Conservation (phyloP, 371 early-diverging fungal genomes). For the Apophysomyces ossiformis region DNA sequence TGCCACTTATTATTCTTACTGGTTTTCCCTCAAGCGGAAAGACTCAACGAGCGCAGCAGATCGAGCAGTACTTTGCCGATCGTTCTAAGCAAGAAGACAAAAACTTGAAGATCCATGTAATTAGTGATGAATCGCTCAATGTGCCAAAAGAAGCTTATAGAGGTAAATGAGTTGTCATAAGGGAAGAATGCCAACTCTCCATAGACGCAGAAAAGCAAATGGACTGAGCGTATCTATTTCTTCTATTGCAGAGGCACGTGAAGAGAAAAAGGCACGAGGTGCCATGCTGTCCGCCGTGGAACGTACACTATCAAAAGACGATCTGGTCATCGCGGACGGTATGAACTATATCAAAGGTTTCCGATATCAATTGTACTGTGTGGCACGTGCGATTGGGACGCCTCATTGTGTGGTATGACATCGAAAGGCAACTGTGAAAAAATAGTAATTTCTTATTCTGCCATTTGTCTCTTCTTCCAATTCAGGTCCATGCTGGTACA, state of each 20-base stretch:
- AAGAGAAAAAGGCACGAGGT: slow-evolving; percentile 94
- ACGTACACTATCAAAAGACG: slow-evolving; percentile 76
- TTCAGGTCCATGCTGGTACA: slow-evolving; percentile 73
- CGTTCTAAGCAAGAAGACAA: slow-evolving; percentile 55
- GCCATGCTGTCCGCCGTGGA: slow-evolving; percentile 91
- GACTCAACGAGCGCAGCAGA: slow-evolving; percentile 77
- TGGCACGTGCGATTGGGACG: slow-evolving; percentile 86
- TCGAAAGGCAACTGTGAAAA: background rate
- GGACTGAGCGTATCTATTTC: background rate
- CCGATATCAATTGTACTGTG: slow-evolving; percentile 95
- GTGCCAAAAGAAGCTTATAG: slow-evolving; percentile 68
- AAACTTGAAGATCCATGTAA: slow-evolving; percentile 62
- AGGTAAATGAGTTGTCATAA: slow-evolving; percentile 35
- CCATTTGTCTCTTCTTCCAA: background rate
- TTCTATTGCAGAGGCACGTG: slow-evolving; percentile 49
- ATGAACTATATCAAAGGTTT: slow-evolving; percentile 98
- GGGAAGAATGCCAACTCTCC: too few relatives aligned
- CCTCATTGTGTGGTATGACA: slow-evolving; percentile 83
- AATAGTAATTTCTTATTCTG: background rate
- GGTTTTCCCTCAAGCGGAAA: slow-evolving; percentile 94
- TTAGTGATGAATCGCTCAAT: slow-evolving; percentile 82
- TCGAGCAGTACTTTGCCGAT: slow-evolving; percentile 66
- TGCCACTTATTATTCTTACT: slow-evolving; percentile 91
- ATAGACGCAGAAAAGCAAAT: too few relatives aligned
- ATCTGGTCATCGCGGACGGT: slow-evolving; percentile 89